Evolutionary conservation across 2,329 filamentous ascomycete genomes (phyloP).

Genomic region (Blastomyces emzantsi): DNA sequence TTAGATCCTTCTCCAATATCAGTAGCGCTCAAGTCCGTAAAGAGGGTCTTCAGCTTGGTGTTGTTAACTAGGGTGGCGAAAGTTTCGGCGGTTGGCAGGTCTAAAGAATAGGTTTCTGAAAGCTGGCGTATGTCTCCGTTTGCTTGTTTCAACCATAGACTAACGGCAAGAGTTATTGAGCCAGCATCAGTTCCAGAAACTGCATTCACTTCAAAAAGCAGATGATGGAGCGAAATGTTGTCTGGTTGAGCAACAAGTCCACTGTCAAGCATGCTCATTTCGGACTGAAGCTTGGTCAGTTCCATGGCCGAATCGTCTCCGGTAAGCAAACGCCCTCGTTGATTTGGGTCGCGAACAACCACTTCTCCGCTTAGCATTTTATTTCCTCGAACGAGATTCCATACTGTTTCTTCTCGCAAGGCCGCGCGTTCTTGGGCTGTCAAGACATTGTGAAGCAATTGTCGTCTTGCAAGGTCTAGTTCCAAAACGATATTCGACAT

Average conservation of each 20-base stretch:
- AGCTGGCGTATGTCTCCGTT: constrained; percentile 57
- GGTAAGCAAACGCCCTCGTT: constrained; percentile 76
- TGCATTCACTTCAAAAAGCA: constrained; percentile 75
- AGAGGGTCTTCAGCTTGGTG: constrained; percentile 70
- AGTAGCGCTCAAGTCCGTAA: constrained; percentile 71
- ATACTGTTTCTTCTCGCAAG: constrained; percentile 82
- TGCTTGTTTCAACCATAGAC: constrained; percentile 63
- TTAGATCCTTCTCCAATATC: constrained; percentile 58
- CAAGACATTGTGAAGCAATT: constrained; percentile 88
- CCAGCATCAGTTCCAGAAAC: constrained; percentile 70
- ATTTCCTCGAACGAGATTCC: constrained; percentile 90
- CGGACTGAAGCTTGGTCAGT: constrained; percentile 80
- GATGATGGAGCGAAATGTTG: constrained; percentile 63
- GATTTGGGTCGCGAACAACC: constrained; percentile 80
- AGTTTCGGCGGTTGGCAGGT: constrained; percentile 64
- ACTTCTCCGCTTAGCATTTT: constrained; percentile 90
- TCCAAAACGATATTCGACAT: constrained; percentile 70
- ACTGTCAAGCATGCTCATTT: constrained; percentile 88
- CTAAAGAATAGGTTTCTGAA: constrained; percentile 74
- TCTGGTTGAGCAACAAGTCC: constrained; percentile 61
- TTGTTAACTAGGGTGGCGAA: constrained; percentile 57
- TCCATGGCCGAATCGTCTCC: constrained; percentile 90
- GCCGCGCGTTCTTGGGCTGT: constrained; percentile 73
- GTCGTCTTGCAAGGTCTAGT: constrained; percentile 77
- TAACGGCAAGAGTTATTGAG: constrained; percentile 65